phyloP scores from a whole-genome alignment of 768 basidiomycete species.

The Neoboletus subvelutipes region DNA sequence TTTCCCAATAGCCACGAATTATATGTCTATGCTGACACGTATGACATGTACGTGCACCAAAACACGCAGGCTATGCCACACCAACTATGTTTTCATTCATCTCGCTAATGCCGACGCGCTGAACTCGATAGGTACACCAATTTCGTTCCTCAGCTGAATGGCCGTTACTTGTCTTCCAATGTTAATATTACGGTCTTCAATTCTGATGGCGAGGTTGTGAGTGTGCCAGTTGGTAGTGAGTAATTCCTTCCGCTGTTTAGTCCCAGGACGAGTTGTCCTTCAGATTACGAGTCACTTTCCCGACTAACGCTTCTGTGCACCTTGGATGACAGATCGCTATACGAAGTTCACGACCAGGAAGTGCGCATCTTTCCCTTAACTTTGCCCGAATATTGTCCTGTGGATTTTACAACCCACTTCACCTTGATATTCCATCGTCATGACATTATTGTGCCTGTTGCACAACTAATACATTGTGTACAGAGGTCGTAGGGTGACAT shows the following conservation, averaged over 20 bases:
- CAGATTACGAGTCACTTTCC: too few relatives aligned
- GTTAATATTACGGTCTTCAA: constrained; percentile 75
- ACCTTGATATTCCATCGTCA: not conserved
- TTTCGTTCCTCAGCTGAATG: constrained; percentile 63
- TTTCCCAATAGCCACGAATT: constrained; percentile 66
- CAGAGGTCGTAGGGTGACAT: constrained; percentile 68
- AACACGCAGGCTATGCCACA: not conserved
- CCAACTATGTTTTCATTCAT: constrained; percentile 8
- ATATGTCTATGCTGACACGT: constrained; percentile 65
- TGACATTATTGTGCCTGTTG: not conserved
- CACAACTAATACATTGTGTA: not conserved
- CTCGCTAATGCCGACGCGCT: not conserved
- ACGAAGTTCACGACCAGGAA: constrained; percentile 72
- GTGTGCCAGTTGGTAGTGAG: constrained; percentile 47
- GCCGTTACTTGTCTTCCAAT: constrained; percentile 81
- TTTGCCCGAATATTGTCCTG: not conserved
- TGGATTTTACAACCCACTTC: not conserved
- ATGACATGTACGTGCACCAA: constrained; percentile 53
- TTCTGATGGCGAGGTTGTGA: constrained; percentile 34
- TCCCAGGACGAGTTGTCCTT: not conserved
- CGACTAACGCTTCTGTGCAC: constrained; percentile 37
- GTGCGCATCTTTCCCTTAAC: constrained; percentile 39
- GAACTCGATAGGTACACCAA: constrained; percentile 50
- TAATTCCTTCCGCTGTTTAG: not conserved
- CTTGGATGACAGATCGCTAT: constrained; percentile 45